Conservation (phyloP, 352 stramenopile species). For the Pythium aristosporum region DNA sequence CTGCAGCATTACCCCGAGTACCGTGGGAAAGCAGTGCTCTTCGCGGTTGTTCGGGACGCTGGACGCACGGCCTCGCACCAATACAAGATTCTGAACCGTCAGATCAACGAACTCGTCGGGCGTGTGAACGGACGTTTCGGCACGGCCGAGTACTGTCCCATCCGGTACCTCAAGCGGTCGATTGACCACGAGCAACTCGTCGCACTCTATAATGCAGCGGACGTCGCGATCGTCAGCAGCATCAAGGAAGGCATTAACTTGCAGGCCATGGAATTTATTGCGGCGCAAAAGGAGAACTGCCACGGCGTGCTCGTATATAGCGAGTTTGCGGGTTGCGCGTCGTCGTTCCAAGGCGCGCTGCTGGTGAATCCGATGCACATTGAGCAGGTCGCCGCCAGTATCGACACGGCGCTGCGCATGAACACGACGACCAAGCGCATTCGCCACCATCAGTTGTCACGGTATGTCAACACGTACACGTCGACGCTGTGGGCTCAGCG, state of each 20-base stretch:
- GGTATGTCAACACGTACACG: constrained; percentile 90
- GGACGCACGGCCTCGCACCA: constrained; percentile 62
- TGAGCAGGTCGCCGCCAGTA: constrained; percentile 82
- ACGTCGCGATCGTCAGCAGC: constrained; percentile 88
- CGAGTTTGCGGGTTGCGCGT: constrained; percentile 90
- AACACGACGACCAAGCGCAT: constrained; percentile 86
- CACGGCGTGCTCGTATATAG: constrained; percentile 89
- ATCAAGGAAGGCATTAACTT: constrained; percentile 92
- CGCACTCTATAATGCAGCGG: constrained; percentile 85
- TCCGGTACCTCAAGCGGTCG: constrained; percentile 87
- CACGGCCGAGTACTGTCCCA: constrained; percentile 85
- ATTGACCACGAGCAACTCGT: constrained; percentile 88
- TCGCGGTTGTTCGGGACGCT: constrained; percentile 89
- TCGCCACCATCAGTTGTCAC: constrained; percentile 78
- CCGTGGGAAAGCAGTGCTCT: constrained; percentile 92
- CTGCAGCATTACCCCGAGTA: constrained; percentile 89
- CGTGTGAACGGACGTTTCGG: constrained; percentile 87
- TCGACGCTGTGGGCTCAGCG: constrained; percentile 82
- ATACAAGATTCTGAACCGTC: constrained; percentile 82
- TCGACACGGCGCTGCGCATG: constrained; percentile 85
- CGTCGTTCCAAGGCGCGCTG: constrained; percentile 85
- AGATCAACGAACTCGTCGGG: constrained; percentile 89
- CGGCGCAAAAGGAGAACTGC: constrained; percentile 73
- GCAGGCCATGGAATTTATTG: constrained; percentile 91
- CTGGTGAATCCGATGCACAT: constrained; percentile 90